phyloP scores from a whole-genome alignment of 2,329 filamentous ascomycete species.

The Pseudogymnoascus pannorum region DNA sequence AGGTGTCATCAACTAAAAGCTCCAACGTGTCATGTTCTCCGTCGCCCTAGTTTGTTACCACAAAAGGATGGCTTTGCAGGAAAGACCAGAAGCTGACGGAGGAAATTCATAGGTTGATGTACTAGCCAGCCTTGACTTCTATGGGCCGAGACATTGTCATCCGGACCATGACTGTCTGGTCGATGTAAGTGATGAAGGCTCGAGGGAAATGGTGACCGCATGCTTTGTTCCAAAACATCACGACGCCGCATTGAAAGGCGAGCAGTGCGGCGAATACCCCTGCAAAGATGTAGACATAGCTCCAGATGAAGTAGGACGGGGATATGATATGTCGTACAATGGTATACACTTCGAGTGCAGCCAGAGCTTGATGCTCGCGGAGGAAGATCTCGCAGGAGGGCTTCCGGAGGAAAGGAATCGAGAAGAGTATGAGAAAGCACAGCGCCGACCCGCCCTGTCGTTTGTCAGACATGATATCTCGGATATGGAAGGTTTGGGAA shows the following conservation, averaged over 20 bases:
- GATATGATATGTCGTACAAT: constrained; percentile 16
- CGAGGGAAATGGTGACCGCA: constrained; percentile 9
- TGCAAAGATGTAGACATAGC: constrained; percentile 11
- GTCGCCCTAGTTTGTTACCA: not conserved
- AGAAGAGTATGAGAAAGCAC: constrained; percentile 15
- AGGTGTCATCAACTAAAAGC: not conserved
- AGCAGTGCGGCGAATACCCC: not conserved
- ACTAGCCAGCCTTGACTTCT: not conserved
- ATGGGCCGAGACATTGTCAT: not conserved
- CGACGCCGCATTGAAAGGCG: constrained; percentile 5
- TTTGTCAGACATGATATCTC: constrained; percentile 12
- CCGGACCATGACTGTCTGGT: not conserved
- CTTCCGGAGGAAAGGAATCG: constrained; percentile 13
- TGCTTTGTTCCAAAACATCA: constrained; percentile 9
- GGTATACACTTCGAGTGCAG: constrained; percentile 13
- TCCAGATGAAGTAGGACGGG: not conserved
- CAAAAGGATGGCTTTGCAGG: constrained; percentile 4
- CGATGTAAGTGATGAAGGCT: constrained; percentile 10
- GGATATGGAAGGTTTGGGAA: constrained; percentile 4
- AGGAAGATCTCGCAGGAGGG: constrained; percentile 18
- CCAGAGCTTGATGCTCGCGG: constrained; percentile 14
- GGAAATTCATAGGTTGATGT: constrained; percentile 17
- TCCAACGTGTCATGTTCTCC: not conserved
- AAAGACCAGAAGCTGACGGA: constrained; percentile 16
- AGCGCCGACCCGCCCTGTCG: constrained; percentile 18